Percentiles rank a stretch among this genome's conserved stretches.
Conservation (phyloP, 2,329 filamentous ascomycete species). For the Chrysoporthe austroafricana region DNA sequence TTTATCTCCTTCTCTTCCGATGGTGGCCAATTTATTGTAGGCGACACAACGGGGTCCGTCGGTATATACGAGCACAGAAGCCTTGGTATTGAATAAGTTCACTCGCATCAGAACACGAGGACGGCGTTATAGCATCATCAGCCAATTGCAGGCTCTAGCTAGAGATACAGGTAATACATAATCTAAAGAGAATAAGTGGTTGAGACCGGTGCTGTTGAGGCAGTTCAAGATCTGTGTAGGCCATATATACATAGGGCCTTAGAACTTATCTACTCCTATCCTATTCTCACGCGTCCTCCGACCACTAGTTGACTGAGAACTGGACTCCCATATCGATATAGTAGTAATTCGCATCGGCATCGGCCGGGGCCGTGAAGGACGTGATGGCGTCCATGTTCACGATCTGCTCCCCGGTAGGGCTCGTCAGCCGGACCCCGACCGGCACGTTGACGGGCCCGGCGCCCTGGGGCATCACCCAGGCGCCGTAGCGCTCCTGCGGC, state of each 20-base stretch:
- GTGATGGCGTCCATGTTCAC: constrained; percentile 10
- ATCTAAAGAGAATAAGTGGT: too few species aligned
- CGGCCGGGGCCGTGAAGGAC: constrained; percentile 9
- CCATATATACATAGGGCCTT: too few species aligned
- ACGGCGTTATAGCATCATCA: too few species aligned
- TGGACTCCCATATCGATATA: constrained; percentile 14
- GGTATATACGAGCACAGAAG: constrained; percentile 39
- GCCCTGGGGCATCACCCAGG: constrained; percentile 11
- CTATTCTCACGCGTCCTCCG: not conserved
- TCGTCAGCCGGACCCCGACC: constrained; percentile 3
- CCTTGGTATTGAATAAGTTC: not conserved
- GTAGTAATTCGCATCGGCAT: constrained; percentile 5
- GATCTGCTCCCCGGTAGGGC: constrained; percentile 10
- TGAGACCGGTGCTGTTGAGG: too few species aligned
- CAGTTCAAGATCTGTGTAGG: too few species aligned
- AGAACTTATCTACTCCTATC: not conserved
- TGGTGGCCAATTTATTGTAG: constrained; percentile 42
- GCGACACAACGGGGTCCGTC: constrained; percentile 40
- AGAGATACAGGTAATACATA: too few species aligned
- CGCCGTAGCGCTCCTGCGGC: constrained; percentile 13
- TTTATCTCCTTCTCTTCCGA: constrained; percentile 45
- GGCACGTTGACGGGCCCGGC: not conserved
- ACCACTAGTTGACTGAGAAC: not conserved
- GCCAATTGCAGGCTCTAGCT: too few species aligned
- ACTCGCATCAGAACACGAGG: too few species aligned